Evolutionary conservation across 176 grass and related monocot genomes (phyloP), one percentile per base, ranked within the genome.

Genomic region (Hsuehochloa calcarea): DNA sequence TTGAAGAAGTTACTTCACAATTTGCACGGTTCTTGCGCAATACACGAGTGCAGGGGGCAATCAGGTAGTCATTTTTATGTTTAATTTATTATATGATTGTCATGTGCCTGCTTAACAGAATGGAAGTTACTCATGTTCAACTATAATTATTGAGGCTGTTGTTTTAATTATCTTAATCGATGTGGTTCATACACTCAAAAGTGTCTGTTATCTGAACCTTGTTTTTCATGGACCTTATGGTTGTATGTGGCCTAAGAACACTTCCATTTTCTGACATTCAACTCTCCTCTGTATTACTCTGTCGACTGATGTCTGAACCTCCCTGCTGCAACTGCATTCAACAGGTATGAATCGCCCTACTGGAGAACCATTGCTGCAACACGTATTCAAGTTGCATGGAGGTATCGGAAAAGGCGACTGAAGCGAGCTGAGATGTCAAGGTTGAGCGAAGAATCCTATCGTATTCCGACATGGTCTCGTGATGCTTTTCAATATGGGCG

Each of bases 301-400:
- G 20, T 60, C 4, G 8, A 29, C 68, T 68, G 59, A 90, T 72
- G 72, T 22, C 56, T 63, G 14, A 68, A 69, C 34, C 29, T 56
- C 17, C 15, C 29, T 56, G 23, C 16, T 71, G 60, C 40, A 52
- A 74, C 35, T 80, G 34, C 16, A 6, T 82, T 35, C 44, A 10
- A 83, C 83, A 98, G 93, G 81, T 98, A 98, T 37, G 93, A 94
- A 70, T 99, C 96, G 11, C 96, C 96, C 9, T 99, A 99, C 86
- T 99, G 96, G 96, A 80, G 93, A 68, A 90, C 89, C 63, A 88
- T 93, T 44, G 96, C 96, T 68, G 93, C 93, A 31, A 86, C 86
- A 5, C 70, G 87, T 34, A 95, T 98, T 84, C 96, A 98, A 80
- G 96, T 94, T 29, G 88, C 93, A 23, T 98, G 96, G 96, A 95